These are phyloP conservation scores for Hibiscus trionum DNA, from an alignment of 345 rosid species.

Conservation along the genomic window DNA sequence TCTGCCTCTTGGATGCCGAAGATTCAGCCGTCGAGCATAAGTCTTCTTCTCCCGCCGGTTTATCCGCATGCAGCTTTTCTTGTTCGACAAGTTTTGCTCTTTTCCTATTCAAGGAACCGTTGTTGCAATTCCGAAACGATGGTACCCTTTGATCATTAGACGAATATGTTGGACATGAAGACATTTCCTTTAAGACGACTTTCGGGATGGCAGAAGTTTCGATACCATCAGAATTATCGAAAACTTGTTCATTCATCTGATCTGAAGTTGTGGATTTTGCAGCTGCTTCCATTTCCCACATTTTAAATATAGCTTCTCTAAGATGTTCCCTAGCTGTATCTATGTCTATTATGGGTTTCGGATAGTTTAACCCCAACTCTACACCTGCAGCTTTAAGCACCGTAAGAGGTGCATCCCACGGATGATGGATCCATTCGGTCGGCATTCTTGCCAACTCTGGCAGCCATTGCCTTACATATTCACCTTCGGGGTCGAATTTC, in stretches of 20 bases:
- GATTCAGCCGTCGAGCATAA: constrained; percentile 75
- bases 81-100: constrained; percentile 42
- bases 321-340: constrained; percentile 39
- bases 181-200: constrained; percentile 32
- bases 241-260: constrained; percentile 50
- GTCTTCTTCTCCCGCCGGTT: constrained; percentile 32
- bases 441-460: constrained; percentile 92
- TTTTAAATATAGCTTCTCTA: constrained; percentile 63
- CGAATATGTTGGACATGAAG: constrained; percentile 39
- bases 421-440: constrained; percentile 89
- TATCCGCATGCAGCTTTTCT: constrained; percentile 9
- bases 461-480: constrained; percentile 81
- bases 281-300: constrained; percentile 67
- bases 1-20: constrained; percentile 41
- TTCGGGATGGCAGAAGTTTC: constrained; percentile 27
- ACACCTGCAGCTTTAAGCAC: constrained; percentile 72
- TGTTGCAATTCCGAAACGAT: constrained; percentile 26
- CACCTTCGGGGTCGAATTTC: constrained; percentile 75
- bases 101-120: constrained; percentile 32
- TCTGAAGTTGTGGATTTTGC: constrained; percentile 31
- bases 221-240: constrained; percentile 48
- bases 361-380: constrained; percentile 16
- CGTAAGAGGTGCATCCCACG: constrained; percentile 68
- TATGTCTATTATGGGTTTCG: constrained; percentile 53
- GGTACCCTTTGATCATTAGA: constrained; percentile 84